Base-by-base conservation (phyloP, 805 yeast genomes). In the Ogataea saltuana region DNA sequence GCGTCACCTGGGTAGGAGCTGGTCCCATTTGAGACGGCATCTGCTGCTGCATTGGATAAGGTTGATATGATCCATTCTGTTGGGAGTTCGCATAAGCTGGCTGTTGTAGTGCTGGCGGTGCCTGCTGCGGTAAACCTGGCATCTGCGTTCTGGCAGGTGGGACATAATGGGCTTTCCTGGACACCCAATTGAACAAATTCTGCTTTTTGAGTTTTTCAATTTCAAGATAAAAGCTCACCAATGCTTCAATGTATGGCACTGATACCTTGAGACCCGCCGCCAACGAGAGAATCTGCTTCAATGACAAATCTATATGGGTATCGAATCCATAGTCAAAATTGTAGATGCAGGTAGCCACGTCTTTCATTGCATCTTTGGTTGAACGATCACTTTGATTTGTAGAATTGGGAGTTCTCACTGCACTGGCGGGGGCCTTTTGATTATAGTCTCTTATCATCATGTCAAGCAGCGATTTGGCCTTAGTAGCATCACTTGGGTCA, bases 181-280 rank as follows among this genome's bases (percentile, higher is more conserved):
- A 44, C 3, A 38, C 44, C 65, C 64, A 60, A 31, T 58, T 47
- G 41, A 50, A 56, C 7, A 46, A 20, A 1, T 48, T 32, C 19
- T 45, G 34, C 12, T 36, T 37, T 16, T 44, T 43, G 9, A 58
- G 27, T 19, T 44, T 36, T 15, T 51, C 50, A 36, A 58, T 48
- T 22, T 53, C 50, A 4, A 20, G 12, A 27, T 49, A 60, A 28
- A 60, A 59, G 11, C 59, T 53, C 26, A 41, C 35, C n/a, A 58
- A 40, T 18, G 45, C 44, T 36, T 58, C 56, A 10, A 58, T 39
- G 36, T 49, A 52, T 9, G 67, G 59, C 6, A 52, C 19, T 6
- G 31, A 39, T n/a, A 57, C 21, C 4, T 49, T 38, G 12, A 22
- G 17, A 3, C 35, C 33, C 2, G 33, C 35, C 3, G 59, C 58